Evolutionary conservation across 148 eudicot genomes (phyloP), one percentile per base, ranked within the genome.

Genomic region (Cornus kousa): DNA sequence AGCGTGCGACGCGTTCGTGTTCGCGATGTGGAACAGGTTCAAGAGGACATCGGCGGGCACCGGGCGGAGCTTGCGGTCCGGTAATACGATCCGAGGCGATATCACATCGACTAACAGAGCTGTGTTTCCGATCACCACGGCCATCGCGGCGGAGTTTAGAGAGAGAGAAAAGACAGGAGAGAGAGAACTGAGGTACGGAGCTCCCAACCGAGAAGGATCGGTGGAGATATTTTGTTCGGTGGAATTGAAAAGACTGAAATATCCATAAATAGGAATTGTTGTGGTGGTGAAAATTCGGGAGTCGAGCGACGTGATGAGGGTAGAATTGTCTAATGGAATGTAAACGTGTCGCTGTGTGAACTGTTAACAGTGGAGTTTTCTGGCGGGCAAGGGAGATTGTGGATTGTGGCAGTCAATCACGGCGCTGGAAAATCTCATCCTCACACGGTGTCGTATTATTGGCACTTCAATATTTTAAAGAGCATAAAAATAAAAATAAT

Each of bases 81-180:
- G 53, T 19, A 83, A 16, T 0, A 72, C 17, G 5, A 78, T 77
- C 43, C 91, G 84, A 11, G 90, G 88, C 3, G 83, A 73, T 5
- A 80, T 43, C n/a, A 84, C 70, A 84, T 94, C 94, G 0, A 90
- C 82, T 3, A 91, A 66, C 14, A 89, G 84, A 3, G 92, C 82
- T 68, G 91, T 66, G 88, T 88, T 94, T 24, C 98, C 97, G 68
- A 89, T 77, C 8, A 85, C 88, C 2, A 86, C 83, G 68, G 98
- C 93, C 97, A 92, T 92, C 68, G 79, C 74, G 78, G 22, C 80
- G 82, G 76, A n/a, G 77, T 66, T 11, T 73, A 31, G 46, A 17
- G 20, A 37, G 35, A 35, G 48, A 79, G 71, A 80, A 35, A 77
- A 59, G 53, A n/a, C 9, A 66, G 20, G 48, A 16, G 28, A 22